A percentile compares a stretch with the other conserved stretches of the same genome.
Conservation (phyloP, 768 basidiomycete genomes). For the Boletus barrowsii region DNA sequence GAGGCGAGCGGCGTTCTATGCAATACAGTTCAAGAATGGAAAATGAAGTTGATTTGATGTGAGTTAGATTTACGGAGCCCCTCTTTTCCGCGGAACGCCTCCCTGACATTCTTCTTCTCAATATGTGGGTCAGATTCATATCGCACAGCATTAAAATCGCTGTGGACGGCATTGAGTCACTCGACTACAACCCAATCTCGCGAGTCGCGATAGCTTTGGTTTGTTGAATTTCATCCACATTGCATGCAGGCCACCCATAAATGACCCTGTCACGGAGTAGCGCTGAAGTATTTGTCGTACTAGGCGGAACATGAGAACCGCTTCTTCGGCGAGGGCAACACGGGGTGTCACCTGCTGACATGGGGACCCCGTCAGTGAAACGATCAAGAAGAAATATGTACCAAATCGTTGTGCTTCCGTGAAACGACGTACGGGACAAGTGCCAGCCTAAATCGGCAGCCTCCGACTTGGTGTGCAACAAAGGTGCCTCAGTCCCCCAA, state of each 20-base stretch:
- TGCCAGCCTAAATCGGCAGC: background rate
- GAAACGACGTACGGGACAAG: background rate
- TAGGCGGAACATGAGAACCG: background rate
- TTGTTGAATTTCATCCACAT: too few species aligned
- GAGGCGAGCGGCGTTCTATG: slow-evolving; percentile 21
- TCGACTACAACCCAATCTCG: background rate
- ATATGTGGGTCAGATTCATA: slow-evolving; percentile 2
- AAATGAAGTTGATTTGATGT: background rate
- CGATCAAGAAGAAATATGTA: background rate
- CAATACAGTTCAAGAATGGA: slow-evolving; percentile 14
- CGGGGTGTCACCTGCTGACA: background rate
- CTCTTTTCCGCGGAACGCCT: slow-evolving; percentile 9
- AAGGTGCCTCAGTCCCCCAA: background rate
- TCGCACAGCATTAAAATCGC: slow-evolving; percentile 2
- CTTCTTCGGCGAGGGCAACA: background rate
- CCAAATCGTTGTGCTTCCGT: background rate
- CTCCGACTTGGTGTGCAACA: background rate
- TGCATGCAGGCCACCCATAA: background rate
- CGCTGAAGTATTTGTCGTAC: background rate
- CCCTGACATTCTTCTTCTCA: slow-evolving; percentile 13
- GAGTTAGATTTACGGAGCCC: background rate
- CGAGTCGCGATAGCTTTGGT: background rate
- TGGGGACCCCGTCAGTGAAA: background rate
- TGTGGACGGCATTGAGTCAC: background rate
- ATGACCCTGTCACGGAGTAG: background rate